Evolutionary conservation across 495 filamentous ascomycete genomes (phyloP).

Genomic region (Talaromyces borbonicus): DNA sequence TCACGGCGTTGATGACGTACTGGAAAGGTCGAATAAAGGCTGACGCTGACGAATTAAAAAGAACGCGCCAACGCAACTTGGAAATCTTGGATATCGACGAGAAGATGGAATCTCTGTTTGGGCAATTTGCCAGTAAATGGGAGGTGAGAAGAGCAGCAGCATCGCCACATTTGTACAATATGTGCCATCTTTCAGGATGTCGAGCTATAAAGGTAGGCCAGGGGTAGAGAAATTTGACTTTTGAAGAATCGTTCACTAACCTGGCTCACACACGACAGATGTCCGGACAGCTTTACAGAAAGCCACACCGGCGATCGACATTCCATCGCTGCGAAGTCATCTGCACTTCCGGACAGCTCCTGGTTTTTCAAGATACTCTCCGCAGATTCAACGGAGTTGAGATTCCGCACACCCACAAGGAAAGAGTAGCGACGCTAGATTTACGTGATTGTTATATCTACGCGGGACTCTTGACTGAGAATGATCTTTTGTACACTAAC

Average conservation of each 20-base stretch:
- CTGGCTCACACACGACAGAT: conserved; percentile 28
- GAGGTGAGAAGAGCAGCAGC: conserved; percentile 59
- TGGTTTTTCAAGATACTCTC: conserved; percentile 54
- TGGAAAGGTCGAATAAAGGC: conserved; percentile 51
- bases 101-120: conserved; percentile 56
- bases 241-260: not conserved
- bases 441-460: conserved; percentile 66
- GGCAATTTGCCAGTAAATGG: conserved; percentile 64
- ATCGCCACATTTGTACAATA: conserved; percentile 57
- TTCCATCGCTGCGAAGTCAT: conserved; percentile 55
- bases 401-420: conserved; percentile 53
- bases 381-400: conserved; percentile 47
- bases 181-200: conserved; percentile 57
- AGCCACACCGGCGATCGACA: conserved; percentile 53
- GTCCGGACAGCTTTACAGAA: conserved; percentile 56
- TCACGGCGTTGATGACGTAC: conserved; percentile 51
- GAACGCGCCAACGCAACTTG: conserved; percentile 49
- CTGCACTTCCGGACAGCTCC: conserved; percentile 51
- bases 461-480: conserved; percentile 55
- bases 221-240: too few species aligned
- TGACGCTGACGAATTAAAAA: conserved; percentile 48
- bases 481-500: conserved; percentile 59
- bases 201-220: conserved; percentile 52
- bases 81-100: conserved; percentile 59
- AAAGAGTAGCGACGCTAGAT: conserved; percentile 47